Conservation (phyloP, 1,139 yeast genomes). For the Yamadazyma jaroonii region DNA sequence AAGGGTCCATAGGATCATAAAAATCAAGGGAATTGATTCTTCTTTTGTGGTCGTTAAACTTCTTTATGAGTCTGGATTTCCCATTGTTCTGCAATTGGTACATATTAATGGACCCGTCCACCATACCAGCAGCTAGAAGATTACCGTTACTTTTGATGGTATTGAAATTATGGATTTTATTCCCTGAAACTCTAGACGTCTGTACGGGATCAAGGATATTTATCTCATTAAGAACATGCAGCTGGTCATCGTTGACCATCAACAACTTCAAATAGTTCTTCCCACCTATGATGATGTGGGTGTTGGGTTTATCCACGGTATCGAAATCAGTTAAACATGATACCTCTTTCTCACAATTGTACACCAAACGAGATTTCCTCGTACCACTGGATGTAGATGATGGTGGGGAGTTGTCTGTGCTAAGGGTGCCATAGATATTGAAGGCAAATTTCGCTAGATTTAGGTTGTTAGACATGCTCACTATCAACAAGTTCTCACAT, state of each 20-base stretch:
- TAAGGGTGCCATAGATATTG: slow-evolving; percentile 31
- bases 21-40: slow-evolving; percentile 82
- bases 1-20: slow-evolving; percentile 22
- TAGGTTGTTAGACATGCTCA: slow-evolving; percentile 15
- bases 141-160: slow-evolving; percentile 37
- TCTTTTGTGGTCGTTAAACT: slow-evolving; percentile 70
- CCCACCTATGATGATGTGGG: slow-evolving; percentile 57
- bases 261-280: slow-evolving; percentile 53
- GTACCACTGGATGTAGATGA: slow-evolving; percentile 18
- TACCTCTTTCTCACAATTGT: slow-evolving; percentile 29
- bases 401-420: slow-evolving; percentile 12
- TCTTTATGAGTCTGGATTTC: slow-evolving; percentile 37
- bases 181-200: slow-evolving; percentile 23
- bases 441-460: slow-evolving; percentile 34
- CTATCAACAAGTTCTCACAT: no score
- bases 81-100: slow-evolving; percentile 36
- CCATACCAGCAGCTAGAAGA: slow-evolving; percentile 41
- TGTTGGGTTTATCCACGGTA: slow-evolving; percentile 18
- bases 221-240: slow-evolving; percentile 35
- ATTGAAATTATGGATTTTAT: slow-evolving; percentile 40
- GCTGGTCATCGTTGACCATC: slow-evolving; percentile 41
- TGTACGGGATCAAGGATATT: slow-evolving; percentile 47
- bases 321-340: slow-evolving; percentile 27
- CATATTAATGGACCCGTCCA: slow-evolving; percentile 36
- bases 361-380: slow-evolving; percentile 20